These are phyloP conservation scores for Candida sithepensis DNA, from an alignment of 805 yeast species.

Conservation along the genomic window DNA sequence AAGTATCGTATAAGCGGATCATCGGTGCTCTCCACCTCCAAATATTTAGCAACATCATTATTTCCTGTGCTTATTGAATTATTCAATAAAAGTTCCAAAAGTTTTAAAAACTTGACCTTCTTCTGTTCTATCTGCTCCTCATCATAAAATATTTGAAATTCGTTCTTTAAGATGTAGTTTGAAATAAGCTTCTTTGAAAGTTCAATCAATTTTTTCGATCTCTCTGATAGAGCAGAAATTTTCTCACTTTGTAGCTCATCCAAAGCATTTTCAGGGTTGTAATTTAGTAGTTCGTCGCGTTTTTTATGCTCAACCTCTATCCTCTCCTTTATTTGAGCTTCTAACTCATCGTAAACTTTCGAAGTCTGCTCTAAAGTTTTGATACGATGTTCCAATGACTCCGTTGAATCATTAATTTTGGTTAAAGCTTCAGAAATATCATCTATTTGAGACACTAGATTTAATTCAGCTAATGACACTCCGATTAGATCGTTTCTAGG, in stretches of 20 bases:
- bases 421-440: slow-evolving; percentile 7
- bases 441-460: slow-evolving; percentile 10
- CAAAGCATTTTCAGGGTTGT: slow-evolving; percentile 1
- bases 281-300: slow-evolving; percentile 5
- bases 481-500: slow-evolving; percentile 27
- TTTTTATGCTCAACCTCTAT: slow-evolving; percentile 8
- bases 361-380: slow-evolving; percentile 6
- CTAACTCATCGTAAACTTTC: slow-evolving; percentile 5
- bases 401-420: background rate
- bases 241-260: slow-evolving; percentile 6
- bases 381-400: background rate
- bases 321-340: slow-evolving; percentile 6
- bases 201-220: slow-evolving; percentile 22
- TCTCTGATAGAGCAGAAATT: slow-evolving; percentile 12
- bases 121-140: slow-evolving; percentile 17
- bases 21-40: slow-evolving; percentile 28
- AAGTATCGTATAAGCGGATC: slow-evolving; percentile 33
- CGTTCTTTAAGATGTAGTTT: slow-evolving; percentile 26
- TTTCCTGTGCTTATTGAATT: slow-evolving; percentile 20
- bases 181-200: slow-evolving; percentile 25
- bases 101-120: slow-evolving; percentile 22
- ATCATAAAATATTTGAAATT: slow-evolving; percentile 21
- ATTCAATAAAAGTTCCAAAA: slow-evolving; percentile 31
- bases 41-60: slow-evolving; percentile 11
- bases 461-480: slow-evolving; percentile 22